Percentiles rank a stretch among this genome's conserved stretches.
phyloP scores from a whole-genome alignment of 768 basidiomycete species.

The Pleurotus salmoneostramineus region DNA sequence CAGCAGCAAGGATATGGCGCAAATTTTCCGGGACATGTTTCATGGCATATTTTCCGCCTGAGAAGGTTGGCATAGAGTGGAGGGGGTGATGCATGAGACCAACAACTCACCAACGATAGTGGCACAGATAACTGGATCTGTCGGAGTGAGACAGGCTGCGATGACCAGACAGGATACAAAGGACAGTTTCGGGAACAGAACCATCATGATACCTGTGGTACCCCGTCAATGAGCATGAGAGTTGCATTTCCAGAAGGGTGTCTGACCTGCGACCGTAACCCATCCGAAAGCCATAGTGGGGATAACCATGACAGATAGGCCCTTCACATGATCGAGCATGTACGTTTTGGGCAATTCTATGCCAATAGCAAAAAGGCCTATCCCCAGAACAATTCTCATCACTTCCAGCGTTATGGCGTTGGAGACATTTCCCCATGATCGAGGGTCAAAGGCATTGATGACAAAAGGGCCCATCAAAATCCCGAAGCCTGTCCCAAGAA shows the following conservation, averaged over 20 bases:
- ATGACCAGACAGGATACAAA: conserved; percentile 80
- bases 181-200: conserved; percentile 66
- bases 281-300: conserved; percentile 87
- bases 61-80: neutral
- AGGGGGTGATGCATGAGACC: neutral
- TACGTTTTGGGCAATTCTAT: conserved; percentile 89
- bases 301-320: conserved; percentile 66
- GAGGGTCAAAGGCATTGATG: conserved; percentile 70
- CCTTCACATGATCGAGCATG: conserved; percentile 73
- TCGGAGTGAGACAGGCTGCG: conserved; percentile 88
- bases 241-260: neutral
- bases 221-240: neutral
- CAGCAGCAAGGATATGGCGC: conserved; percentile 78
- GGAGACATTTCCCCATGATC: conserved; percentile 56
- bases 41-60: conserved; percentile 68
- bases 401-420: conserved; percentile 79
- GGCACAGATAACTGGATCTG: conserved; percentile 92
- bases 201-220: conserved; percentile 55
- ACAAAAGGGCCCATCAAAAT: conserved; percentile 69
- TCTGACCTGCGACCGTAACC: conserved; percentile 67
- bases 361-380: conserved; percentile 92
- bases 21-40: conserved; percentile 72
- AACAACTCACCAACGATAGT: conserved; percentile 59
- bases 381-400: conserved; percentile 87
- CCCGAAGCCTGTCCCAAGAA: conserved; percentile 77